Evolutionary conservation across 345 rosid species (phyloP).

Genomic region (Crucihimalaya himalaica): DNA sequence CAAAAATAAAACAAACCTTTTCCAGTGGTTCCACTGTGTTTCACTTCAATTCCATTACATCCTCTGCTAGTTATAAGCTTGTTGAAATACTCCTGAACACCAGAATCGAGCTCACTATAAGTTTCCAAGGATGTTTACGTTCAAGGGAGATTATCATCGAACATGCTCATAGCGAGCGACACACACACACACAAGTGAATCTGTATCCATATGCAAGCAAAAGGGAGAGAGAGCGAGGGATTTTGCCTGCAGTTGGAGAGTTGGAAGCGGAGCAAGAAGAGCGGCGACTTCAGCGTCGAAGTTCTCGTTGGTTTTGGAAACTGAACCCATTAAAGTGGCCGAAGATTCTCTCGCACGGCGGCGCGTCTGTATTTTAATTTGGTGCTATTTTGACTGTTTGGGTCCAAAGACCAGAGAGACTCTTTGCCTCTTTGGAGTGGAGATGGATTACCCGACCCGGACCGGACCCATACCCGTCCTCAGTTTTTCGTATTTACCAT

Average conservation of each 20-base stretch:
- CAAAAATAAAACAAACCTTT: slow-evolving; percentile 48
- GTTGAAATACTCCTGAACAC: slow-evolving; percentile 71
- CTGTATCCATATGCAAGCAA: too few species aligned
- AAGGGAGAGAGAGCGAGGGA: background rate
- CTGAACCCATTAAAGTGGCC: slow-evolving; percentile 45
- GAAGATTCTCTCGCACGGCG: background rate
- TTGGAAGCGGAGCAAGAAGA: slow-evolving; percentile 65
- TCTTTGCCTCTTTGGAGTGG: background rate
- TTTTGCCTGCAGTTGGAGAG: slow-evolving; percentile 61
- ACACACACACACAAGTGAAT: too few species aligned
- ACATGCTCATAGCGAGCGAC: background rate
- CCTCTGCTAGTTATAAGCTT: slow-evolving; percentile 52
- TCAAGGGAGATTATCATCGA: background rate
- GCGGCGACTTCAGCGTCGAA: slow-evolving; percentile 53
- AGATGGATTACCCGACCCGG: background rate
- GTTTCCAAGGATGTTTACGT: background rate
- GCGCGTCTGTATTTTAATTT: slow-evolving; percentile 2
- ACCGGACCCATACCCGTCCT: background rate
- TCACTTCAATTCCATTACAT: slow-evolving; percentile 55
- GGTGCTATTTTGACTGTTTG: background rate
- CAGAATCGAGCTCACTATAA: background rate
- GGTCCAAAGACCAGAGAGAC: background rate
- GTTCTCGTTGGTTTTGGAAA: slow-evolving; percentile 47
- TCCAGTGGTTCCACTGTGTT: slow-evolving; percentile 46
- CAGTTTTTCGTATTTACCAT: background rate